Evolutionary conservation across 345 rosid genomes (phyloP), one percentile per base, ranked within the genome.

Genomic region (Linum tenue): DNA sequence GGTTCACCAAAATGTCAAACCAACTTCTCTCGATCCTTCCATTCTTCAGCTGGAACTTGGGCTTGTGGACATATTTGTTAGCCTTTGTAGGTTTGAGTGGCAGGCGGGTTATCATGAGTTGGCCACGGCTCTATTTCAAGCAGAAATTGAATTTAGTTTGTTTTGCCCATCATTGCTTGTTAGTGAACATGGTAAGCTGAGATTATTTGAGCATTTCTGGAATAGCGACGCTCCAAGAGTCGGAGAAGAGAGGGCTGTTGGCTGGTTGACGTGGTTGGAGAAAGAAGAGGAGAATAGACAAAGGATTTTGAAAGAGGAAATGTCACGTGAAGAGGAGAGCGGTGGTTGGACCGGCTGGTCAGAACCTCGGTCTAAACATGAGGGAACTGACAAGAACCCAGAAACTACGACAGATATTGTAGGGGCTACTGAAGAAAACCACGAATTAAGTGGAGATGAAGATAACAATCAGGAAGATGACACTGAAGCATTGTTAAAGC

Each of bases 291-390:
- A 90, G 73, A 80, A 80, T 59, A 85, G 99, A 79, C 92, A 86
- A 73, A 80, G 78, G 70, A 74, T 71, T 56, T 68, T 84, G 65
- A 83, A 76, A 76, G 92, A 88, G 76, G 89, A 92, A 77, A 55
- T 67, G 64, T 67, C 72, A 37, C 82, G 70, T 62, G 81, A 82
- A 40, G 76, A 77, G 58, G 92, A 87, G 10, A 75, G 69, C 73
- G 99, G 99, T 71, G 95, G 99, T 75, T 90, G 99, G 99, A 90
- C 94, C 59, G 97, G 97, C 64, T 94, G 99, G 99, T 90, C 85
- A 56, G 88, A 86, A 70, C 96, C 82, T 35, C 42, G 73, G 17
- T 83, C 92, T 36, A 84, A 74, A 62, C 64, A 48, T 58, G 70
- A 72, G 64, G 84, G 72, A 70, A 71, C 73, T 62, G 69, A 56